Conservation (phyloP, 306 rosid genomes). For the Quercus berberidifolia region DNA sequence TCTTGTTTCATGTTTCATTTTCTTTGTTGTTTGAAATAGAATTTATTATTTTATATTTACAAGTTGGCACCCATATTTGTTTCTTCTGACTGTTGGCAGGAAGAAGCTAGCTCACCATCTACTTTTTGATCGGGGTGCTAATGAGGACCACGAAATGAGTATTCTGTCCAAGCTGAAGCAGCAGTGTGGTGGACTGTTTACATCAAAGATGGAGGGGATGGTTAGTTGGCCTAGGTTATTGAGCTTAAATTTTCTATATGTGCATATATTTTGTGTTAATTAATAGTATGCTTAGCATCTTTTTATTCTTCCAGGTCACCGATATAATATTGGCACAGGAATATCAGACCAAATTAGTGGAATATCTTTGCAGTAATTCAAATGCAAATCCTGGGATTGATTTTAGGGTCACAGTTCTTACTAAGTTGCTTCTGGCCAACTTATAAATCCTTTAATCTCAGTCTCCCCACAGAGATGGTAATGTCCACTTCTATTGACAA, state of each 20-base stretch:
- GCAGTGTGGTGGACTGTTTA: slow-evolving; percentile 83
- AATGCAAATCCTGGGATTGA: slow-evolving; percentile 67
- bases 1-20: too few species aligned
- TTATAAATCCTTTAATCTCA: slow-evolving; percentile 76
- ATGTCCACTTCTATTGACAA: background rate
- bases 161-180: slow-evolving; percentile 68
- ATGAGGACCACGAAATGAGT: slow-evolving; percentile 68
- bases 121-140: slow-evolving; percentile 81
- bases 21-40: too few species aligned
- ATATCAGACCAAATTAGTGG: slow-evolving; percentile 62
- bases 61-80: too few species aligned
- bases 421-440: slow-evolving; percentile 95
- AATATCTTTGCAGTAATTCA: slow-evolving; percentile 43
- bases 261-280: background rate
- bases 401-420: slow-evolving; percentile 73
- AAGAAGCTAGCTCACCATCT: slow-evolving; percentile 88
- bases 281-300: background rate
- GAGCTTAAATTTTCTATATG: background rate
- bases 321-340: slow-evolving; percentile 77
- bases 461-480: slow-evolving; percentile 90
- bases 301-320: slow-evolving; percentile 43
- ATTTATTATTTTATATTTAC: too few species aligned
- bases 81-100: slow-evolving; percentile 30
- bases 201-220: slow-evolving; percentile 98
- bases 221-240: slow-evolving; percentile 38